A percentile compares a stretch with the other conserved stretches of the same genome.
Evolutionary conservation across 192 early-diverging fungal species (phyloP).

Genomic region (Coemansia sp.): DNA sequence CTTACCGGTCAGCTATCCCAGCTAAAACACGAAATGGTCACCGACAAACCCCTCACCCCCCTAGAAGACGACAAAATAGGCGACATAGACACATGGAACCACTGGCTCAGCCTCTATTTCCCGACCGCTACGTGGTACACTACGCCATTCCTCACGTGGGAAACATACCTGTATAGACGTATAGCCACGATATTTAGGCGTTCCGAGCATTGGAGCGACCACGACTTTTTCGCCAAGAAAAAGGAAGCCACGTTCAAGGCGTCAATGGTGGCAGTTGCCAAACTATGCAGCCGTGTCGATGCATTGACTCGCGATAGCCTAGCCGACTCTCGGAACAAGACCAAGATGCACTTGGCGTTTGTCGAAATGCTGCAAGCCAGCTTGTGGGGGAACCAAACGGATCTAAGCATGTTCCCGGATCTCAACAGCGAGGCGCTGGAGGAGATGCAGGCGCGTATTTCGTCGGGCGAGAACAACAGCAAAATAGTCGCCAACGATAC

Average conservation of each 20-base stretch:
- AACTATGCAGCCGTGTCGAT: constrained; percentile 63
- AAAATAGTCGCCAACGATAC: constrained; percentile 77
- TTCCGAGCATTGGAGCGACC: constrained; percentile 61
- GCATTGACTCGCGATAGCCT: constrained; percentile 29
- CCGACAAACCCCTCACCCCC: constrained; percentile 56
- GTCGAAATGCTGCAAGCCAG: constrained; percentile 73
- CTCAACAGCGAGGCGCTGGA: constrained; percentile 68
- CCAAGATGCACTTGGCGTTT: constrained; percentile 57
- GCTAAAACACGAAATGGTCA: constrained; percentile 76
- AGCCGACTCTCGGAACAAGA: constrained; percentile 14
- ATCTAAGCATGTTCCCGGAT: constrained; percentile 77
- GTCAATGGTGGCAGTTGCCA: constrained; percentile 65
- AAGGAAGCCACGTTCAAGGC: constrained; percentile 71
- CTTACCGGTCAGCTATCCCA: constrained; percentile 65
- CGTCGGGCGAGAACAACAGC: constrained; percentile 49
- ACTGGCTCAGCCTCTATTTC: constrained; percentile 59
- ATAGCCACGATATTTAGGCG: constrained; percentile 63
- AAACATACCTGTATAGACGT: constrained; percentile 83
- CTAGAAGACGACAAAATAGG: constrained; percentile 56
- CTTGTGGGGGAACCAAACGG: constrained; percentile 91
- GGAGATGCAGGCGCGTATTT: constrained; percentile 63
- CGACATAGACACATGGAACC: constrained; percentile 71
- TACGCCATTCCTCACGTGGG: constrained; percentile 79
- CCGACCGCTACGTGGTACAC: constrained; percentile 68
- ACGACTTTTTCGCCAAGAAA: constrained; percentile 73